These are phyloP conservation scores for Hypoxylon crocopeplum DNA, from an alignment of 495 filamentous ascomycete genomes.

Conservation along the genomic window DNA sequence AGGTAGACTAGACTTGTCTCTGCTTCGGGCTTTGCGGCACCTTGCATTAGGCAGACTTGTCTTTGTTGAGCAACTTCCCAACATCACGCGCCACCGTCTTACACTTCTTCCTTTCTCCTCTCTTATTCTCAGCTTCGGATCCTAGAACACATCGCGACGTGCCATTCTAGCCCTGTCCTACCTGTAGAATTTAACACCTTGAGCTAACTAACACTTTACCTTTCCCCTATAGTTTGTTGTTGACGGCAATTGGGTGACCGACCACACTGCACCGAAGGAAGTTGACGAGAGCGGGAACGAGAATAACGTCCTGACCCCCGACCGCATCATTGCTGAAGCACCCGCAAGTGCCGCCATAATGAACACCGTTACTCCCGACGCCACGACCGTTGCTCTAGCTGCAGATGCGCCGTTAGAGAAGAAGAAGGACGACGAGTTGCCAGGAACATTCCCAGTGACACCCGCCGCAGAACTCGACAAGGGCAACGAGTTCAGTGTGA, in stretches of 20 bases:
- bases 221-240: slow-evolving; percentile 77
- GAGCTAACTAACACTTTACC: slow-evolving; percentile 20
- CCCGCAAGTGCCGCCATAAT: slow-evolving; percentile 60
- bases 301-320: slow-evolving; percentile 85
- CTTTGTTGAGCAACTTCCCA: slow-evolving; percentile 20
- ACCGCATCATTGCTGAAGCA: slow-evolving; percentile 65
- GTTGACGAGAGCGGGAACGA: slow-evolving; percentile 77
- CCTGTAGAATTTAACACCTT: background rate
- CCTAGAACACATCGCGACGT: slow-evolving; percentile 13
- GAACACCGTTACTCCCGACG: slow-evolving; percentile 43
- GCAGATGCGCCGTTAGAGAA: slow-evolving; percentile 42
- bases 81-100: slow-evolving; percentile 1
- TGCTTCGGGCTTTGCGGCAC: slow-evolving; percentile 28
- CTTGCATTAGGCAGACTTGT: slow-evolving; percentile 29
- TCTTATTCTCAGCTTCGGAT: background rate
- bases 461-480: slow-evolving; percentile 60
- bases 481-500: slow-evolving; percentile 62
- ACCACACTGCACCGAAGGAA: slow-evolving; percentile 79
- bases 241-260: slow-evolving; percentile 84
- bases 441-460: slow-evolving; percentile 83
- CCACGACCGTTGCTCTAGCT: slow-evolving; percentile 47
- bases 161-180: slow-evolving; percentile 1
- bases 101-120: slow-evolving; percentile 6
- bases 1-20: slow-evolving; percentile 4
- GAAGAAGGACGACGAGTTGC: slow-evolving; percentile 54